Evolutionary conservation across 2,329 filamentous ascomycete genomes (phyloP).

Genomic region (Ophiostoma quercus): DNA sequence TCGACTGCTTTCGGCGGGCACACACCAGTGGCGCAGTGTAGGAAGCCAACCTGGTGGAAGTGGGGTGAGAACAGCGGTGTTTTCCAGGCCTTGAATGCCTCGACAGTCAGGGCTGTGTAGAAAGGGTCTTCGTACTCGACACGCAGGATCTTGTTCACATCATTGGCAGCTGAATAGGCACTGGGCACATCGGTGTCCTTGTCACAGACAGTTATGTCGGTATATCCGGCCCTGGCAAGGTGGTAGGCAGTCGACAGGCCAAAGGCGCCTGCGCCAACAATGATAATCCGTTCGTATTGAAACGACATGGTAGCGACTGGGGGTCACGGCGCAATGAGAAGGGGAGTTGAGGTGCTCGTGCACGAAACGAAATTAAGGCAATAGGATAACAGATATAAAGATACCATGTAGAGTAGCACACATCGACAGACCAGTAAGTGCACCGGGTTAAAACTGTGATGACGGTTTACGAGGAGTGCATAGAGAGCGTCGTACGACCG

Average conservation of each 20-base stretch:
- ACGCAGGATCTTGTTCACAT: constrained; percentile 58
- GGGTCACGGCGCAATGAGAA: not conserved
- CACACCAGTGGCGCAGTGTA: constrained; percentile 15
- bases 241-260: constrained; percentile 48
- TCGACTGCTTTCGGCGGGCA: not conserved
- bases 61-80: constrained; percentile 20
- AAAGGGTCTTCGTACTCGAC: constrained; percentile 55
- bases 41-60: constrained; percentile 18
- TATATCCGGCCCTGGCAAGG: constrained; percentile 41
- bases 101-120: constrained; percentile 50
- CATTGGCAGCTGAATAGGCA: constrained; percentile 50
- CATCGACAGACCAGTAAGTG: not conserved
- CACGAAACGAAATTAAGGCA: not conserved
- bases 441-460: not conserved
- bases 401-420: not conserved
- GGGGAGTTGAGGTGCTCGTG: not conserved
- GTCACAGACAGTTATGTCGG: constrained; percentile 46
- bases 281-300: not conserved
- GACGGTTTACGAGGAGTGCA: not conserved
- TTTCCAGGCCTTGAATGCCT: constrained; percentile 18
- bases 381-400: not conserved
- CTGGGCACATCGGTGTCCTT: constrained; percentile 40
- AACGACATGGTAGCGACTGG: not conserved
- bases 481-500: not conserved
- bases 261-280: constrained; percentile 37